Evolutionary conservation across 495 filamentous ascomycete species (phyloP).

Genomic region (Hypoxylon lienhwacheense): DNA sequence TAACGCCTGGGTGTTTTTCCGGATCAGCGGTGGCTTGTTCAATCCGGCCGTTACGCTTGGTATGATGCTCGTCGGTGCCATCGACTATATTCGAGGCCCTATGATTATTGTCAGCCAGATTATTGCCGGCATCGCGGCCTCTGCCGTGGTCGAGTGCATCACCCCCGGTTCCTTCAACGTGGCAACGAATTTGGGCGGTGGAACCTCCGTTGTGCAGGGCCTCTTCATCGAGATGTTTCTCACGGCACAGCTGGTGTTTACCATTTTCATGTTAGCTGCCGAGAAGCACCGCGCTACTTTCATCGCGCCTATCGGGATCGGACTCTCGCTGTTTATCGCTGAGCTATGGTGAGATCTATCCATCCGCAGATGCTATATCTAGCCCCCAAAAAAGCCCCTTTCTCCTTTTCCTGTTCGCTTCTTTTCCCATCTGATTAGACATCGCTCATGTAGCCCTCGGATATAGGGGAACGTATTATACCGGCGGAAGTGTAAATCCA

Average conservation of each 20-base stretch:
- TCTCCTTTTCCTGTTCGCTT: neutral
- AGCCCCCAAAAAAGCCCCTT: neutral
- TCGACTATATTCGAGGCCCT: conserved; percentile 51
- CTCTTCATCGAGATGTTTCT: conserved; percentile 81
- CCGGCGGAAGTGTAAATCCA: conserved; percentile 63
- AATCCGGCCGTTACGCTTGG: conserved; percentile 72
- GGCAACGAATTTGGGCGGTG: conserved; percentile 59
- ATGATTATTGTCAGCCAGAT: conserved; percentile 61
- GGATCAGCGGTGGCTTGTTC: conserved; percentile 77
- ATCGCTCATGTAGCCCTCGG: conserved; percentile 8
- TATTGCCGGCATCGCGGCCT: conserved; percentile 60
- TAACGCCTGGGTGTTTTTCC: conserved; percentile 86
- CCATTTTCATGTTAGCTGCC: conserved; percentile 79
- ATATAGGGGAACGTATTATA: conserved; percentile 57
- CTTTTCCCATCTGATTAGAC: no score
- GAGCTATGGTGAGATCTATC: conserved; percentile 58
- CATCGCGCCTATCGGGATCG: conserved; percentile 78
- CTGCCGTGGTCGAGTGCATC: conserved; percentile 58
- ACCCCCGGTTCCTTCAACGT: conserved; percentile 66
- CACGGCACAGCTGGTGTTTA: conserved; percentile 73
- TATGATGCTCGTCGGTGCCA: conserved; percentile 59
- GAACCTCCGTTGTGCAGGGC: conserved; percentile 61
- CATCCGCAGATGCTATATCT: neutral
- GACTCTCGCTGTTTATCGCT: conserved; percentile 68
- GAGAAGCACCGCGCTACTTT: conserved; percentile 83